Base-by-base conservation (phyloP, 805 yeast species). In the Candida insectalens region DNA sequence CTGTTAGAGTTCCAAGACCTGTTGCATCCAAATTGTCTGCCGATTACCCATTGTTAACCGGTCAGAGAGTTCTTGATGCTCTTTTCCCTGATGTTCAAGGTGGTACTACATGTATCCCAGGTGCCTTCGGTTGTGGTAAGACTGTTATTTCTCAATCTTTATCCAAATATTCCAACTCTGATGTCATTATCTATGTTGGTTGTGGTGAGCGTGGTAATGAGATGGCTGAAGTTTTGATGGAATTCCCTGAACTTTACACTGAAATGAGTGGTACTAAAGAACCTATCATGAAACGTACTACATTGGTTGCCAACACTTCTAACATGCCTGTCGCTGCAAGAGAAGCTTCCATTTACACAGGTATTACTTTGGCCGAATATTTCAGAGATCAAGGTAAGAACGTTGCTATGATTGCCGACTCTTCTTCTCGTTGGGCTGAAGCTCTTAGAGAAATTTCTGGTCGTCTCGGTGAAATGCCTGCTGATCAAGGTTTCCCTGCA, bases 401-500 rank as follows among this genome's bases (percentile, higher is more conserved):
- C 57, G 98, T 92, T 43, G 77, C 97, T 22, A 92, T 92, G 97
- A 92, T 92, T 81, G 99, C 99, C 40, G 99, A 92, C 63, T 92
- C 98, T 5, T 89, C 97, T 22, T 88, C 96, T 21, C 88, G 99
- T 73, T 92, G 99, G 99, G 99, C 99, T 29, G 99, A 92, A 71
- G 99, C 99, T 42, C 74, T 92, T 59, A 88, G 99, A 80, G 99
- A 92, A 74, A 82, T 92, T 60, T 88, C 97, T 34, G 99, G 99
- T 75, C 94, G 99, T 75, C 72, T 92, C 61, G 99, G 98, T 67
- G 99, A 92, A 72, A 92, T 92, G 99, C 99, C 99, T 59, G 99
- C 99, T 42, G 99, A 92, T 67, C 98, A 94, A 71, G 99, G 99
- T 71, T 92, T 88, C 92, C 99, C 99, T 41, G 99, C 99, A 34